A percentile compares a stretch with the other conserved stretches of the same genome.
phyloP scores from a whole-genome alignment of 2,329 filamentous ascomycete species.

The Hypoxylon sp. region DNA sequence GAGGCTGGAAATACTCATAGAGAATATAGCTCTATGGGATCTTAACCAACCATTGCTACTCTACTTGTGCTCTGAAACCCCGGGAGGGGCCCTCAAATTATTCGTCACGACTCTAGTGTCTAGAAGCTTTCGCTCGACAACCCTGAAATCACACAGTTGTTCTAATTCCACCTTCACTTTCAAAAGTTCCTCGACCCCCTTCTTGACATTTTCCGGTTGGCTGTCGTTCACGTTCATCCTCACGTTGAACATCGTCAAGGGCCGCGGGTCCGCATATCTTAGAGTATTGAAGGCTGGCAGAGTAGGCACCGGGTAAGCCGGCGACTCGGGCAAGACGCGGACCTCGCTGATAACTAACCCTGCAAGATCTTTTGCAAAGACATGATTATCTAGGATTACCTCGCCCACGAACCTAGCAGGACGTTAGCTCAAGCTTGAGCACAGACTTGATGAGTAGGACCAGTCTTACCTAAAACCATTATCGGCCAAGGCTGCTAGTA shows the following conservation, averaged over 20 bases:
- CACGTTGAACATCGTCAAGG: slow-evolving; percentile 68
- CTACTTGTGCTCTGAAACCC: neutral
- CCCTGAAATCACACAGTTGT: slow-evolving; percentile 76
- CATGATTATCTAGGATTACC: slow-evolving; percentile 64
- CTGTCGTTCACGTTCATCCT: slow-evolving; percentile 68
- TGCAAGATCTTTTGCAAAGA: slow-evolving; percentile 65
- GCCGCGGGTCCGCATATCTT: slow-evolving; percentile 56
- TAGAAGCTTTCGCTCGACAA: slow-evolving; percentile 66
- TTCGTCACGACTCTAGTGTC: slow-evolving; percentile 49
- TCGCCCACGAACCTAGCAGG: slow-evolving; percentile 63
- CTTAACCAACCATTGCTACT: neutral
- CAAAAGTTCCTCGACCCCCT: slow-evolving; percentile 65
- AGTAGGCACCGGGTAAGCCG: slow-evolving; percentile 44
- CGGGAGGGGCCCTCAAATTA: slow-evolving; percentile 11
- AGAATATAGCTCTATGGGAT: neutral
- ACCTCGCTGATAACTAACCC: slow-evolving; percentile 66
- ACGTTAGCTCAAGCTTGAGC: neutral
- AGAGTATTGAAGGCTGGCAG: slow-evolving; percentile 56
- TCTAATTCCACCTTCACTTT: slow-evolving; percentile 76
- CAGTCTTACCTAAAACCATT: slow-evolving; percentile 64
- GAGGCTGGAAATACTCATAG: neutral
- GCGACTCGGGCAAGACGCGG: slow-evolving; percentile 54
- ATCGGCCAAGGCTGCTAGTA: slow-evolving; percentile 62
- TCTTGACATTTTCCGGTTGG: slow-evolving; percentile 67
- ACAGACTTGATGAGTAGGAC: neutral